These are phyloP conservation scores for Bassia scoparia DNA, from an alignment of 148 eudicot genomes.

Conservation along the genomic window DNA sequence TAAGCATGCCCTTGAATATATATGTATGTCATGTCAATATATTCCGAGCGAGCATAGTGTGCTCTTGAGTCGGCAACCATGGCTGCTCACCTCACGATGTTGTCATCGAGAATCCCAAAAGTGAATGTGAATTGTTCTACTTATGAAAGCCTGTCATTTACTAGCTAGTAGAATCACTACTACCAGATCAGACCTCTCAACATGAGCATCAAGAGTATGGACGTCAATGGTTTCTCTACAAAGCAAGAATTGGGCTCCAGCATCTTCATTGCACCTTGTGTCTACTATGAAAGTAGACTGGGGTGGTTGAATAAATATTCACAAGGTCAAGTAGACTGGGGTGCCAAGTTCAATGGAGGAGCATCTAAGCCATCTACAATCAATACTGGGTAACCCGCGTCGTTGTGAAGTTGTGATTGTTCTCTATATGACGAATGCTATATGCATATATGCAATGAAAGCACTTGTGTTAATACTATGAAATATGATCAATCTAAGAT, in stretches of 20 bases:
- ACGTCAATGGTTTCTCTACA: slow-evolving; percentile 55
- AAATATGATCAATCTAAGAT: background rate
- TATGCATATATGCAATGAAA: background rate
- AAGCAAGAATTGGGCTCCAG: slow-evolving; percentile 38
- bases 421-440: background rate
- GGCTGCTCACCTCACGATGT: slow-evolving; percentile 2
- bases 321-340: slow-evolving; percentile 65
- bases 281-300: slow-evolving; percentile 43
- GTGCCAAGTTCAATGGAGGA: slow-evolving; percentile 44
- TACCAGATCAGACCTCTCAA: slow-evolving; percentile 61
- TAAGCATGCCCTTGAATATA: too few species aligned
- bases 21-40: too few species aligned
- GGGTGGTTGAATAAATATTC: slow-evolving; percentile 71
- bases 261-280: slow-evolving; percentile 6
- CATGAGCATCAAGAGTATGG: slow-evolving; percentile 40
- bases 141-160: background rate
- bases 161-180: background rate
- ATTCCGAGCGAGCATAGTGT: too few species aligned
- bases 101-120: background rate
- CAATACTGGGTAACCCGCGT: too few species aligned
- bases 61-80: too few species aligned
- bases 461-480: too few species aligned
- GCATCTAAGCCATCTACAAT: slow-evolving; percentile 63
- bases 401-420: background rate
- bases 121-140: background rate